These are phyloP conservation scores for Effrenium voratum DNA, from an alignment of 73 alveolate genomes.

Conservation along the genomic window DNA sequence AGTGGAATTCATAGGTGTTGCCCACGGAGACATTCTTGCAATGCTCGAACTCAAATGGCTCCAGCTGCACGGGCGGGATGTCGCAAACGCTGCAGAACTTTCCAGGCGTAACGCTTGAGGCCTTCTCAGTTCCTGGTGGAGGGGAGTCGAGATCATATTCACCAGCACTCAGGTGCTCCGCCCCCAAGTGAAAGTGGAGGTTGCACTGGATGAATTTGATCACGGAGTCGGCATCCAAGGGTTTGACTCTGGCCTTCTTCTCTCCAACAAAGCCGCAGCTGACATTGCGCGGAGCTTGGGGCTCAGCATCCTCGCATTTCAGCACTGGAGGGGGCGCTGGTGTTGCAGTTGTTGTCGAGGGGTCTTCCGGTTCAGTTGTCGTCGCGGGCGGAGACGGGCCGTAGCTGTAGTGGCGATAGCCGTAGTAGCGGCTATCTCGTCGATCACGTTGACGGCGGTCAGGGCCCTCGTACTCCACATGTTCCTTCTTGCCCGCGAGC, in stretches of 20 bases:
- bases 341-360: background rate
- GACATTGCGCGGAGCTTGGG: background rate
- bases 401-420: too few relatives aligned
- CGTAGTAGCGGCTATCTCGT: too few relatives aligned
- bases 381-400: too few relatives aligned
- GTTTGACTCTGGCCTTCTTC: background rate
- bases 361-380: too few relatives aligned
- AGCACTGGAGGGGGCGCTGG: background rate
- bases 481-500: too few relatives aligned
- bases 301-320: background rate
- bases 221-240: background rate
- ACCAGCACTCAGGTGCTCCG: background rate
- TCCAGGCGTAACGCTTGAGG: background rate
- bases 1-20: conserved; percentile 40
- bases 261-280: background rate
- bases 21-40: background rate
- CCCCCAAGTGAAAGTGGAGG: conserved; percentile 11
- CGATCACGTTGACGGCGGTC: too few relatives aligned
- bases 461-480: too few relatives aligned
- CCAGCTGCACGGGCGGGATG: background rate
- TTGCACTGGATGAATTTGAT: background rate
- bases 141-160: background rate
- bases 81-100: background rate
- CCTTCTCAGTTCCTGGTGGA: background rate
- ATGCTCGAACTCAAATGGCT: background rate